Conservation (phyloP, 2,329 filamentous ascomycete genomes). For the Geosmithia morbida region DNA sequence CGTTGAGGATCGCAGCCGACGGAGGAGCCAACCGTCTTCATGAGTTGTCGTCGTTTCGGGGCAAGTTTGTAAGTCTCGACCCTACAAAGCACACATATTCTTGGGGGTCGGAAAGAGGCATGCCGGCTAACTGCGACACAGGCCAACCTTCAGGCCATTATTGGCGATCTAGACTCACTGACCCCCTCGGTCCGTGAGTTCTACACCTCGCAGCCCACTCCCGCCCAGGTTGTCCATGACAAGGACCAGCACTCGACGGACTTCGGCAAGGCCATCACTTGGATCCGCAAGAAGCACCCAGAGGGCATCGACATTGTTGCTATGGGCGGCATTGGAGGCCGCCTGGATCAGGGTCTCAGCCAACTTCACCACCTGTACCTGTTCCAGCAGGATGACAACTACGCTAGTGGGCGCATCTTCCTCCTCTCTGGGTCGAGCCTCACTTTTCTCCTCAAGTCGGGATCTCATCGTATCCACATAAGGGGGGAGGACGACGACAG, state of each 20-base stretch:
- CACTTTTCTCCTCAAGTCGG: constrained; percentile 63
- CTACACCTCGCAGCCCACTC: constrained; percentile 39
- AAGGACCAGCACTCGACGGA: constrained; percentile 82
- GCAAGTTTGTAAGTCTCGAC: constrained; percentile 22
- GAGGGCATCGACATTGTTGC: constrained; percentile 51
- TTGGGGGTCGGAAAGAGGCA: no score
- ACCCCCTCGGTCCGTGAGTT: constrained; percentile 44
- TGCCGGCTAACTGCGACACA: constrained; percentile 8
- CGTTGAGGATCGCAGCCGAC: constrained; percentile 67
- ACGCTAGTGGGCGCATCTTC: constrained; percentile 48
- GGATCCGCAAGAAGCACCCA: constrained; percentile 28
- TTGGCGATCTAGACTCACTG: constrained; percentile 87
- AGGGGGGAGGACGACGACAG: constrained; percentile 29
- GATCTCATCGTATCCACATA: constrained; percentile 54
- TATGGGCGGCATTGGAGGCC: constrained; percentile 73
- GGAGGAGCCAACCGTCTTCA: constrained; percentile 74
- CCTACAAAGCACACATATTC: not conserved
- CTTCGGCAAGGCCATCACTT: constrained; percentile 68
- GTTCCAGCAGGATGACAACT: constrained; percentile 36
- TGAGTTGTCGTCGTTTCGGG: constrained; percentile 24
- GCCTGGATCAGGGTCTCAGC: constrained; percentile 84
- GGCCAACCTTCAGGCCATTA: constrained; percentile 55
- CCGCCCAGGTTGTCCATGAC: constrained; percentile 51
- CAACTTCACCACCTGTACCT: constrained; percentile 74
- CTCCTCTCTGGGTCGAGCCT: constrained; percentile 71